These are phyloP conservation scores for Rosa rugosa DNA, from an alignment of 306 rosid genomes.

Conservation along the genomic window DNA sequence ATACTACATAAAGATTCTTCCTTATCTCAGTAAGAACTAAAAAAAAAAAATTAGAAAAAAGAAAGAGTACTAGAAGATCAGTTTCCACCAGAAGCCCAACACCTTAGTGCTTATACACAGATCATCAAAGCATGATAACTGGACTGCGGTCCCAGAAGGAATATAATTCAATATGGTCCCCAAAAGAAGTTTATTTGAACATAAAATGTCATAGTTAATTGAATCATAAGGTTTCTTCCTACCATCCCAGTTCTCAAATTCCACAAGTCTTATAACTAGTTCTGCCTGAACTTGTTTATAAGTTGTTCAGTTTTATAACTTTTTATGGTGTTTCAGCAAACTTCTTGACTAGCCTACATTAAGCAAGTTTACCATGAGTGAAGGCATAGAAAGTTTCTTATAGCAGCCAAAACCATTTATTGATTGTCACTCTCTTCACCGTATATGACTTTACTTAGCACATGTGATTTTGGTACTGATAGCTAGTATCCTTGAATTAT, in stretches of 20 bases:
- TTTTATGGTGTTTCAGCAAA: background rate
- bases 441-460: background rate
- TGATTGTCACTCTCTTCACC: background rate
- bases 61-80: background rate
- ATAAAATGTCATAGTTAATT: background rate
- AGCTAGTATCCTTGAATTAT: background rate
- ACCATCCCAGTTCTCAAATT: background rate
- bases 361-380: background rate
- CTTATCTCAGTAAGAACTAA: background rate
- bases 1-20: background rate
- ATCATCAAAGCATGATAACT: background rate
- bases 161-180: background rate
- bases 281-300: background rate
- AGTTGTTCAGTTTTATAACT: background rate
- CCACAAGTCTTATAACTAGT: background rate
- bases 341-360: background rate
- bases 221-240: background rate
- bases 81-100: background rate
- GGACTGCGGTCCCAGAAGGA: background rate
- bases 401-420: background rate
- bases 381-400: background rate
- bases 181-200: too few species aligned
- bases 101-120: background rate
- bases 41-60: background rate
- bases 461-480: background rate